Conservation (phyloP, 164 flowering plant species). For the Chloranthus sessilifolius region DNA sequence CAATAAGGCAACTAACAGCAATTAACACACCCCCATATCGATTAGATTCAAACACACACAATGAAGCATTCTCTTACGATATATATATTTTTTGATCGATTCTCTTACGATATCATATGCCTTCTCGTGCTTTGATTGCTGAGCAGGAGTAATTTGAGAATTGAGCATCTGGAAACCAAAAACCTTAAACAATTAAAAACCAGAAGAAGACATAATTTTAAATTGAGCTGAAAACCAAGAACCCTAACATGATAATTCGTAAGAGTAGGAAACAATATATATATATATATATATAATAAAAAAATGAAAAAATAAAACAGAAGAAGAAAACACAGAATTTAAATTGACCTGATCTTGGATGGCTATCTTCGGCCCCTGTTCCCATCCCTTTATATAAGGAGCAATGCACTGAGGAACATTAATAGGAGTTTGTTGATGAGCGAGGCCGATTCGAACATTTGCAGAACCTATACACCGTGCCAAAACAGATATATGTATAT, state of each 20-base stretch:
- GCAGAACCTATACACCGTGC: too few relatives aligned
- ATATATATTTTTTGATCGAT: too few relatives aligned
- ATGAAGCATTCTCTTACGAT: conserved; percentile 8
- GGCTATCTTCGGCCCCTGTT: conserved; percentile 31
- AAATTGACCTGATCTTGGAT: conserved; percentile 88
- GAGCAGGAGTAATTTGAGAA: conserved; percentile 73
- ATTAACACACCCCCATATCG: conserved; percentile 1
- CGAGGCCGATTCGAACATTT: conserved; percentile 79
- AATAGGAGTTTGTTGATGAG: conserved; percentile 70
- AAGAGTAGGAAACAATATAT: too few relatives aligned
- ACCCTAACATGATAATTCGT: too few relatives aligned
- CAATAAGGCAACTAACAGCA: conserved; percentile 7
- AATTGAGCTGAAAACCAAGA: too few relatives aligned
- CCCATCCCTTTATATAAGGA: conserved; percentile 36
- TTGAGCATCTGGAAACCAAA: conserved; percentile 56
- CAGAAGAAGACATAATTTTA: too few relatives aligned
- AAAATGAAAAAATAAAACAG: too few relatives aligned
- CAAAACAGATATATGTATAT: too few relatives aligned
- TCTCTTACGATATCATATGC: conserved; percentile 87
- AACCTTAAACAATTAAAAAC: conserved; percentile 5
- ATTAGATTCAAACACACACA: conserved; percentile 1
- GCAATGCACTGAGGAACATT: conserved; percentile 91
- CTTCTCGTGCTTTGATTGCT: conserved; percentile 81
- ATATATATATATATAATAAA: too few relatives aligned
- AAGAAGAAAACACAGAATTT: too few relatives aligned